Base-by-base conservation (phyloP, 495 filamentous ascomycete species). In the Penicillium samsonianum region DNA sequence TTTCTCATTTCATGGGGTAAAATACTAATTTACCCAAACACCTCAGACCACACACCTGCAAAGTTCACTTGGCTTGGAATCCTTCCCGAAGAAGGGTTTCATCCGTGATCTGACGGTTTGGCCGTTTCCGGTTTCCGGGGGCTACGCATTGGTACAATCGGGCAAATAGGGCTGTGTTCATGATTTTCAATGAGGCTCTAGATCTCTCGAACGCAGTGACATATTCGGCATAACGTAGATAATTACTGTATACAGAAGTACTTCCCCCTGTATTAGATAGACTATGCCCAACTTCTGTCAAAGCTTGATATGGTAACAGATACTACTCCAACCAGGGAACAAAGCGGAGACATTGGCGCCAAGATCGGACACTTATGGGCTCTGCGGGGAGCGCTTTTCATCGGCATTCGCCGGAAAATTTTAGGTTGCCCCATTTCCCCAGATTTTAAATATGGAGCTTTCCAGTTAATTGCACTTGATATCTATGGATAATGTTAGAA, bases 311-410 rank as follows among this genome's bases (percentile, higher is more conserved):
- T 10, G 3, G 11, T 33, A 33, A 12, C 30, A 33, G 30, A 33
- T 33, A 33, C 11, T 33, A 14, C 11, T 33, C 30, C 30, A 25
- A 25, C n/a, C n/a, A 53, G 38, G 43, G 25, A 31, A 44, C 28
- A 33, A 38, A 53, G 51, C 51, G 51, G 40, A 44, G 40, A 44
- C 17, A n/a, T 41, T 44, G 47, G 48, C 48, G 52, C 42, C 52
- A 54, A 54, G 52, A 20, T 20, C 14, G 51, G n/a, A 19, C 2
- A 22, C 10, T 30, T 33, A 14, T 31, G 26, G 31, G 30, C 30
- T 45, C 42, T 54, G 52, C 31, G 52, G 52, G 52, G 52, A 23
- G 41, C 30, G 52, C 28, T 54, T 54, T 45, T 14, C 28, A 23
- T n/a, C 52, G 52, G 52, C 22, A 26, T 30, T 25, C 37, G 37